These are phyloP conservation scores for Rutstroemia sp. DNA, from an alignment of 2,329 filamentous ascomycete species.

Conservation along the genomic window DNA sequence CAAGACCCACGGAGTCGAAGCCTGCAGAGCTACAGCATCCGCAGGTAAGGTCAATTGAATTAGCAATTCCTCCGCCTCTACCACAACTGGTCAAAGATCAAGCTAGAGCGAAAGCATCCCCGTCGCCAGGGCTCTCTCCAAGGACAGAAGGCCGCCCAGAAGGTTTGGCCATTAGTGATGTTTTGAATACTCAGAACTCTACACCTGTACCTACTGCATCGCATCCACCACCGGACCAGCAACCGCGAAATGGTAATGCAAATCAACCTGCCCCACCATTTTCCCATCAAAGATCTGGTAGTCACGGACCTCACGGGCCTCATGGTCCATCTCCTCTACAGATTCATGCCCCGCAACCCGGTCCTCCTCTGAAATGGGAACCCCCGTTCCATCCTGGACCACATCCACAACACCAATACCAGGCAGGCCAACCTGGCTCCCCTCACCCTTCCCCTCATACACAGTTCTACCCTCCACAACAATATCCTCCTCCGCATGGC, in stretches of 20 bases:
- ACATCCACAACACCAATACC: constrained; percentile 6
- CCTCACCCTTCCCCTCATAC: constrained; percentile 9
- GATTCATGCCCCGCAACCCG: constrained; percentile 12
- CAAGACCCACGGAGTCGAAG: constrained; percentile 8
- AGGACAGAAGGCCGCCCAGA: constrained; percentile 17
- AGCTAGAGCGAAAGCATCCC: constrained; percentile 7
- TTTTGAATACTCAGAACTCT: constrained; percentile 20
- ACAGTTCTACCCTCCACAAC: constrained; percentile 8
- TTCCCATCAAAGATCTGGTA: constrained; percentile 13
- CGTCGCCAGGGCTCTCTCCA: constrained; percentile 15
- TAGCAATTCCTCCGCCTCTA: constrained; percentile 3
- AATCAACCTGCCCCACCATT: constrained; percentile 10
- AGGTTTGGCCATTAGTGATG: constrained; percentile 23
- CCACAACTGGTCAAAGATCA: constrained; percentile 6
- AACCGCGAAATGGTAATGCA: constrained; percentile 7
- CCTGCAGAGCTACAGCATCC: constrained; percentile 8
- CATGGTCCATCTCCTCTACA: constrained; percentile 24
- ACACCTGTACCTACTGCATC: constrained; percentile 9
- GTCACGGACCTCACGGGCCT: constrained; percentile 15
- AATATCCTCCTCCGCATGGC: constrained; percentile 9
- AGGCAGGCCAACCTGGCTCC: constrained; percentile 10
- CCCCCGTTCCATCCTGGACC: constrained; percentile 20
- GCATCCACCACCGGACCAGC: constrained; percentile 10
- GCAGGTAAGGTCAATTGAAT: constrained; percentile 5
- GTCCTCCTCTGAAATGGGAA: constrained; percentile 21